These are phyloP conservation scores for Gracilariopsis chorda DNA, from an alignment of 23 red algal genomes.

Conservation along the genomic window DNA sequence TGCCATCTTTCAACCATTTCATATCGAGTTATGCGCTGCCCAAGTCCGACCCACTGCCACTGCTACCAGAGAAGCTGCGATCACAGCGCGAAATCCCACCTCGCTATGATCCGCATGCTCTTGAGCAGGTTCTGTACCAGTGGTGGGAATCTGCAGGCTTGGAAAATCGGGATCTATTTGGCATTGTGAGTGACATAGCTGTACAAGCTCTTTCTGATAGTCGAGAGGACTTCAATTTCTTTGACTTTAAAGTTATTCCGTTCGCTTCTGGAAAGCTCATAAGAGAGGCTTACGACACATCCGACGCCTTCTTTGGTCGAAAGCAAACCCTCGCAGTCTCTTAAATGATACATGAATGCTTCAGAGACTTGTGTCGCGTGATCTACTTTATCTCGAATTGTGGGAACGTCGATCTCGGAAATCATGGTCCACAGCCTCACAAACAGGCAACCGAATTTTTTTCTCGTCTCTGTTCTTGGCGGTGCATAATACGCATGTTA, in stretches of 20 bases:
- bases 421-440: constrained; percentile 26
- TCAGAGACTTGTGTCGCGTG: not conserved
- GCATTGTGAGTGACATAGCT: not conserved
- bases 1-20: too few relatives aligned
- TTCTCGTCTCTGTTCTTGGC: not conserved
- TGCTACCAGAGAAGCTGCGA: constrained; percentile 18
- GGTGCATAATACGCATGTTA: not conserved
- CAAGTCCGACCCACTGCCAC: not conserved
- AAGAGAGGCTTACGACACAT: constrained; percentile 12
- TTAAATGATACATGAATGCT: not conserved
- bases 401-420: constrained; percentile 2
- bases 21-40: not conserved
- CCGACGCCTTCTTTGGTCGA: constrained; percentile 17
- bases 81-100: constrained; percentile 62
- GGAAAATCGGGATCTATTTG: not conserved
- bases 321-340: not conserved
- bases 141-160: constrained; percentile 91
- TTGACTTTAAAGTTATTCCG: not conserved
- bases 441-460: not conserved
- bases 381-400: constrained; percentile 6
- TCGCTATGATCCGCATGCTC: constrained; percentile 60
- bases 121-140: constrained; percentile 77
- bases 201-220: not conserved
- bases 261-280: constrained; percentile 21
- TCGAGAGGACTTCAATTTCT: not conserved